Base-by-base conservation (phyloP, 768 basidiomycete genomes). In the Coprinopsis strossmayeri region DNA sequence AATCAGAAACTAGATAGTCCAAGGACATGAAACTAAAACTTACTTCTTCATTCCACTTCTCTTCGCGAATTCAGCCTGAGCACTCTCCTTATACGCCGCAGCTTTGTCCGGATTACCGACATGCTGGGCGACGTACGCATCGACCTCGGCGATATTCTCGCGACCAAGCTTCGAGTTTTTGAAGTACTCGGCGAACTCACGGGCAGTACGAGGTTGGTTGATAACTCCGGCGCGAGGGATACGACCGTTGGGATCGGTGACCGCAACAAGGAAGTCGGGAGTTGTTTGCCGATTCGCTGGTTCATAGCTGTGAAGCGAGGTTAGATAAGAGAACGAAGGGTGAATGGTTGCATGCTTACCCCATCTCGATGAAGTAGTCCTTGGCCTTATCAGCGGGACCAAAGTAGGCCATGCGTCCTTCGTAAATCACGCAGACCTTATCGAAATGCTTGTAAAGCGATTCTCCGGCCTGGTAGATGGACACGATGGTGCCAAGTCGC, bases 381-480 rank as follows among this genome's bases (percentile, higher is more conserved):
- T 77, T 70, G 0, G 88, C 90, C 50, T 76, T 64, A 39, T 73
- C 64, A 1, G 80, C 78, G 4, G 78, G 78, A 1, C 90, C 90
- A 48, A 78, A 91, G 68, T 84, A 92, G 23, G 78, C 80, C 74
- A 84, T 82, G 28, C 71, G 68, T 2, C 87, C 85, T 50, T 83
- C 83, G 64, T 84, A 78, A 57, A 92, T 74, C 28, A 91, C 78
- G 59, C 84, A 81, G 27, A 91, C 84, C 60, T 90, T 88, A 73
- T 90, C 86, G 59, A 91, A 92, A 35, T 74, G 68, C 18, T 74
- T 50, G 50, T 81, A 84, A 0, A 84, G 60, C 2, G 71, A 70
- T 60, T 91, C 87, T 48, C 83, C 82, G 5, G 87, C 90, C 64
- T 92, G 90, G 64, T 92, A 91, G 30, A 93, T 78, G 0, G 87